Evolutionary conservation across 2,329 filamentous ascomycete species (phyloP), one percentile per base, ranked within the genome.

Genomic region (Septoria linicola): DNA sequence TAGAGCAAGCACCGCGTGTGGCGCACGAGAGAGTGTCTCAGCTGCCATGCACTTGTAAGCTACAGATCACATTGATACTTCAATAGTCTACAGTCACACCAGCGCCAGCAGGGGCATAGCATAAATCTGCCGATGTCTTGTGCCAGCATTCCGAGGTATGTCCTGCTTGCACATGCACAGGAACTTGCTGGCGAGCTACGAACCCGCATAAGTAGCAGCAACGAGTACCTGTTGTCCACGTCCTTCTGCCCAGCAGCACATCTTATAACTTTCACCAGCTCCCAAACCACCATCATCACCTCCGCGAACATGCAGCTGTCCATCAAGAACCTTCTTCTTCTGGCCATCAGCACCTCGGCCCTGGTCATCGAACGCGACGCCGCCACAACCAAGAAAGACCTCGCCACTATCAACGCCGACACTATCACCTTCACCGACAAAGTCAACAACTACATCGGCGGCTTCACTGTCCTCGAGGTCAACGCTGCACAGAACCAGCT

Each of bases 381-480:
- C 21, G 21, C 44, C 1, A 51, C 45, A 3, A 32, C 44, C 51
- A 16, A 53, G 21, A 17, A 31, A 14, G 48, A 51, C 46, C 47
- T 57, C 19, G 31, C 32, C 35, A 54, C n/a, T 27, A 57, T 59
- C 51, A 53, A 57, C 51, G 32, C 34, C 32, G 51, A 57, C 41
- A 54, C 51, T 17, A 31, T 42, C 31, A 27, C 39, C 16, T 41
- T 57, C 42, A 57, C 54, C 49, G 14, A 47, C 10, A 43, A 50
- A 6, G 43, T 50, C 48, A 54, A 55, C 51, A 34, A 45, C 37
- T 59, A 59, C 57, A 51, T 50, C 19, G 54, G 54, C 34, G 30
- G 41, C 14, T 21, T 52, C 44, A 46, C 40, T 13, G 54, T 55
- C 17, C 19, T 57, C 19, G 48, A 53, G 23, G 40, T 59, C 14